Base-by-base conservation (phyloP, 305 asterid genomes). In the Fraxinus xanthoxyloides region DNA sequence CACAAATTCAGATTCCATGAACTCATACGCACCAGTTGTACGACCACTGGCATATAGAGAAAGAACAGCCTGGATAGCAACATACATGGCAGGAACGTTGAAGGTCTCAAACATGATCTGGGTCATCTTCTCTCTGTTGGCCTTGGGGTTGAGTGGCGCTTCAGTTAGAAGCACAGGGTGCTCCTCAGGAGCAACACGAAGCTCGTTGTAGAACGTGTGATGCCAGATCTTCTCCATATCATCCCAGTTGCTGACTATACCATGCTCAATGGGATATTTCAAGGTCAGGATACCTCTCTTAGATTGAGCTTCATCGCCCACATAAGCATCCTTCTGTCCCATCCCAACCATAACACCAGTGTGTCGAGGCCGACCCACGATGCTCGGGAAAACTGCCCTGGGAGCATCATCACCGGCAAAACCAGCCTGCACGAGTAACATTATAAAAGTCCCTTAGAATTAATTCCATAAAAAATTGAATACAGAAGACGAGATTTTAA, bases 371-470 rank as follows among this genome's bases (percentile, higher is more conserved):
- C 94, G 88, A 28, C 94, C 94, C 56, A 91, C 92, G 75, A 91
- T 91, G 63, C 94, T 91, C n/a, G 94, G 94, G 84, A 91, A 89
- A 56, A 91, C 94, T 19, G 94, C 94, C 75, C 92, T 86, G 1
- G 94, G 94, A 38, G 94, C 94, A 89, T 91, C 94, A 82, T 91
- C 94, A 84, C 94, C 94, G 74, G 94, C 94, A 86, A 91, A 91
- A 51, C 94, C 94, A 74, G 94, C 94, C 94, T 91, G 61, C 13
- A 77, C 23, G 12, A 46, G 32, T 31, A 38, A 26, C 21, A 31
- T 6, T 26, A 21, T 7, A 76, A 12, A 26, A n/a, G n/a, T n/a
- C n/a, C n/a, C n/a, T n/a, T n/a, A n/a, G n/a, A n/a, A n/a, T n/a
- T n/a, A n/a, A n/a, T n/a, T n/a, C n/a, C n/a, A n/a, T n/a, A n/a